A percentile compares a stretch with the other conserved stretches of the same genome.
Conservation (phyloP, 129 eudicot species). For the Cynara cardunculus region DNA sequence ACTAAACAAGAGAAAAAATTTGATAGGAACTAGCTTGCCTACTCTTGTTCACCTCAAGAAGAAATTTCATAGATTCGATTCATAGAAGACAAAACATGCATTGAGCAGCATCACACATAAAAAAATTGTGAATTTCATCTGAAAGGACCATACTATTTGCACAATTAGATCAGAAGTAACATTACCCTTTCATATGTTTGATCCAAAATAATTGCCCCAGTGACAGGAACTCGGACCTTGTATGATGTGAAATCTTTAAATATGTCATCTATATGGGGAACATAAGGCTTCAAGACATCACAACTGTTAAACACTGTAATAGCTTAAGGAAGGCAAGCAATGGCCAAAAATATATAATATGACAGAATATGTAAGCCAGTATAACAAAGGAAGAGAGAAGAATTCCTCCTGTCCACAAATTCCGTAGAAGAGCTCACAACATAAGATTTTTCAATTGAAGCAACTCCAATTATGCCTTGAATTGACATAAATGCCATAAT, state of each 20-base stretch:
- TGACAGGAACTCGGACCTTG: slow-evolving; percentile 81
- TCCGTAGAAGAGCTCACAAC: not conserved
- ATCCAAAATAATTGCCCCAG: slow-evolving; percentile 80
- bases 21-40: not conserved
- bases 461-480: not conserved
- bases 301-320: slow-evolving; percentile 70
- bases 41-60: not conserved
- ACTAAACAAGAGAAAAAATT: not conserved
- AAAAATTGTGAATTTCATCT: not conserved
- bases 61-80: not conserved
- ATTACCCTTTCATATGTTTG: slow-evolving; percentile 74
- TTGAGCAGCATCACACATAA: not conserved
- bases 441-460: not conserved
- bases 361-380: not conserved
- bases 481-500: not conserved
- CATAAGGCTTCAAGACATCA: slow-evolving; percentile 77
- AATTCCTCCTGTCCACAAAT: not conserved
- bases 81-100: not conserved
- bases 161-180: not conserved
- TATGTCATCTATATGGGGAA: slow-evolving; percentile 71
- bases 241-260: slow-evolving; percentile 80
- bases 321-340: slow-evolving; percentile 44
- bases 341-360: not conserved
- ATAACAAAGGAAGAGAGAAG: not conserved
- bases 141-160: not conserved